Evolutionary conservation across 768 basidiomycete genomes (phyloP).

Genomic region (Megacollybia marginata): DNA sequence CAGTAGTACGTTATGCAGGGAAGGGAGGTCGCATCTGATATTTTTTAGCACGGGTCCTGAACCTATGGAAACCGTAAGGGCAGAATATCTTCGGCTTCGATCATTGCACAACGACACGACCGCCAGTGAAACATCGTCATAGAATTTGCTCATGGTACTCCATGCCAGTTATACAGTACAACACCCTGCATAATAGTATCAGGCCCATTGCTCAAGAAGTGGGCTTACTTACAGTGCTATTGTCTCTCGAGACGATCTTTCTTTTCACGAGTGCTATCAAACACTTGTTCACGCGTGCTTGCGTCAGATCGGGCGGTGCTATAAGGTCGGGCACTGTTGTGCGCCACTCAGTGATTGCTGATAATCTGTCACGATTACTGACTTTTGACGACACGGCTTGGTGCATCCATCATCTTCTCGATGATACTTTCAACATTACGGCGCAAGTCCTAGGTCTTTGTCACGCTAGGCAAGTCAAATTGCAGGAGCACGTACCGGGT

Average conservation of each 20-base stretch:
- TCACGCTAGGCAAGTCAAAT: background rate
- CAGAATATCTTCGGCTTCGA: constrained; percentile 67
- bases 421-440: constrained; percentile 78
- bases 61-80: constrained; percentile 63
- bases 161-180: constrained; percentile 67
- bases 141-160: constrained; percentile 11
- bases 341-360: background rate
- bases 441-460: constrained; percentile 48
- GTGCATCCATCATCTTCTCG: constrained; percentile 62
- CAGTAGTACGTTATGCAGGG: constrained; percentile 51
- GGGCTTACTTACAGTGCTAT: constrained; percentile 38
- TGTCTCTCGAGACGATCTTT: constrained; percentile 78
- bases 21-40: constrained; percentile 1
- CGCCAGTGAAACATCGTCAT: too few relatives aligned
- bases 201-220: background rate
- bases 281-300: constrained; percentile 90
- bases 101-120: constrained; percentile 4
- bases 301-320: constrained; percentile 74
- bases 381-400: constrained; percentile 58
- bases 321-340: constrained; percentile 68
- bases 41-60: constrained; percentile 58
- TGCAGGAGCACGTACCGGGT: constrained; percentile 50
- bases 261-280: constrained; percentile 85
- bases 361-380: constrained; percentile 11
- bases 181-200: constrained; percentile 37